Base-by-base conservation (phyloP, 2,329 filamentous ascomycete genomes). In the Talaromyces amestolkiae region DNA sequence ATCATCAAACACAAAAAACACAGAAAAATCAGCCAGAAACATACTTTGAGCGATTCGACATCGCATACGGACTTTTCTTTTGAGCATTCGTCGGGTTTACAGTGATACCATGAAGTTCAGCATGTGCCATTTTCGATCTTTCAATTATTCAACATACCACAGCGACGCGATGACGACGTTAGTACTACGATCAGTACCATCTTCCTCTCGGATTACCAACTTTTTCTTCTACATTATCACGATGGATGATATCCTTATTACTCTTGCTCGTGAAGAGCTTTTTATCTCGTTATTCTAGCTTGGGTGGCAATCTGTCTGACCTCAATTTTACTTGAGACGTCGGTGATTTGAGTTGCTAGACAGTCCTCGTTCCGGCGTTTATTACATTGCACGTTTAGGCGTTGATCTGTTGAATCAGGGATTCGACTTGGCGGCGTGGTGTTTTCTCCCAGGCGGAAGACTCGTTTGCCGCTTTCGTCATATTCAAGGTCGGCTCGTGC, bases 1-100 rank as follows among this genome's bases (percentile, higher is more conserved):
- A 59, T 59, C 19, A 45, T 17, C 37, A 59, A 59, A 59, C 37
- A 27, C 37, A 59, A 19, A n/a, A 59, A 43, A 33, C 22, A 15
- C 13, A 59, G 80, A 45, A 85, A 85, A 73, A 77, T 78, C 68
- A 86, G 84, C 72, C 79, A 79, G 69, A 74, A 72, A 47, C 73
- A 76, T 65, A 78, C 77, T 70, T 78, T 75, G 68, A 39, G 61
- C 61, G 49, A 58, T 56, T 63, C 33, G 61, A 49, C 19, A 64
- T 64, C 54, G 58, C 22, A 47, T 63, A 51, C 15, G 2, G 51
- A 61, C 45, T 66, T 64, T 63, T 54, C 24, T 15, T 49, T 45
- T 45, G 56, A 43, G 35, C 37, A 59, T 43, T 59, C 37, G 37
- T 33, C 19, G 37, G 19, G 19, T 3, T 27, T 41, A n/a, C 37